Base-by-base conservation (phyloP, 768 basidiomycete species). In the Suillus subluteus region DNA sequence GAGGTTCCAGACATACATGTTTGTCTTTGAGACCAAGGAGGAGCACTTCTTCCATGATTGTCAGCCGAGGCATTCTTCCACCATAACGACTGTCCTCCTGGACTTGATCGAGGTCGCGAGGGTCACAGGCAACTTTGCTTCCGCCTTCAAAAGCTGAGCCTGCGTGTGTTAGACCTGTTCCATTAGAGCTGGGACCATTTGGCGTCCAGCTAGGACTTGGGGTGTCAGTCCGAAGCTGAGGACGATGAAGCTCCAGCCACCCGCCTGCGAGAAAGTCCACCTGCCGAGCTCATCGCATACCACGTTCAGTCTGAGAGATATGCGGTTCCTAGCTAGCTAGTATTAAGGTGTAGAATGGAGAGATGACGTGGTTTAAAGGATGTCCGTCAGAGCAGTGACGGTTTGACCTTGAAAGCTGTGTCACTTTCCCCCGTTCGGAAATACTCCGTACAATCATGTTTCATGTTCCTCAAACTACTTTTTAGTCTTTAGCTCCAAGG, bases 1-100 rank as follows among this genome's bases (percentile, higher is more conserved):
- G 15, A 65, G 37, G 55, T 26, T 40, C 64, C 26, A 46, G 67
- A 80, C 84, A 26, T 72, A 95, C 95, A 82, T 97, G 95, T 75
- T 96, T 96, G 81, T 99, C 98, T 78, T 99, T 98, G 66, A 99
- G 81, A 5, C 98, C 98, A 15, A 99, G 80, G 65, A 99, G 78
- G 67, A 99, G 81, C 7, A 99, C 90, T 82, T 99, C 98, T 81
- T 99, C 98, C 92, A 99, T 93, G 65, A 99, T 85, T 32, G 98
- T 99, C 71, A 99, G 81, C 65, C 84, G 83, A 3, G 98, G 98
- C 78, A 91, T 85, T 78, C 86, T 88, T 23, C 90, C 91, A 4
- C 91, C 90, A 65, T 85, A 73, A 64, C 82, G 83, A n/a, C 76
- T 82, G 68, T 89, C 88, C 70, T 91, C 87, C 55, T 84, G 84